These are phyloP conservation scores for Morella rubra DNA, from an alignment of 306 rosid genomes.

Conservation along the genomic window DNA sequence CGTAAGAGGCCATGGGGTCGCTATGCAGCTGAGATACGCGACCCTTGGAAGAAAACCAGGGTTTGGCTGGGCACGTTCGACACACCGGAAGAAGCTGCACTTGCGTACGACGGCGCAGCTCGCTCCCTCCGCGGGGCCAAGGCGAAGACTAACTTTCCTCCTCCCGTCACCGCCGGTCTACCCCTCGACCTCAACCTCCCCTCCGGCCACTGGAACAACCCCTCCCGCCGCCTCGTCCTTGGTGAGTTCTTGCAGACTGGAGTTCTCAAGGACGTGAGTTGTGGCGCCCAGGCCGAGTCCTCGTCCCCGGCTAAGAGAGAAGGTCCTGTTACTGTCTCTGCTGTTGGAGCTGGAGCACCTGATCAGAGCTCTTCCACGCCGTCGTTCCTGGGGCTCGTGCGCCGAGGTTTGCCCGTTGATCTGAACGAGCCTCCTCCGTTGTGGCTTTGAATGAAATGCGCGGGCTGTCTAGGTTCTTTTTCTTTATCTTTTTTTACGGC, in stretches of 20 bases:
- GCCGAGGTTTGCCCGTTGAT: conserved; percentile 82
- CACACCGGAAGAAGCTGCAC: conserved; percentile 91
- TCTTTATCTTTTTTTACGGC: conserved; percentile 7
- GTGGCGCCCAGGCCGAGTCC: conserved; percentile 7
- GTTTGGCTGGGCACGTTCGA: conserved; percentile 98
- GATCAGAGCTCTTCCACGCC: conserved; percentile 41
- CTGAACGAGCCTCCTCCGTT: conserved; percentile 92
- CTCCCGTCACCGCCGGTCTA: conserved; percentile 39
- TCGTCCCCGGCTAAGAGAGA: not conserved
- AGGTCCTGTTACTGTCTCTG: not conserved
- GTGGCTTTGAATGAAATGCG: conserved; percentile 54
- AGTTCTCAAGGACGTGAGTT: conserved; percentile 36
- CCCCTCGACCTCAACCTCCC: conserved; percentile 70
- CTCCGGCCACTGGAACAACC: conserved; percentile 40
- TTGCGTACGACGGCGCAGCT: conserved; percentile 98
- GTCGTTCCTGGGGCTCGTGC: conserved; percentile 62
- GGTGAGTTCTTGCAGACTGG: conserved; percentile 64
- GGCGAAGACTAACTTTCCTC: conserved; percentile 87
- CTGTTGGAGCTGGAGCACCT: not conserved
- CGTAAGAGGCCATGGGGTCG: conserved; percentile 98
- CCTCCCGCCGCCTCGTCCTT: conserved; percentile 48
- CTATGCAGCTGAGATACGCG: conserved; percentile 95
- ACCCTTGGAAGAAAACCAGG: conserved; percentile 94
- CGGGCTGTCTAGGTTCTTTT: not conserved
- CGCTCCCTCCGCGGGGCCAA: conserved; percentile 86